phyloP scores from a whole-genome alignment of 2,329 filamentous ascomycete species.

The Fusarium redolens region DNA sequence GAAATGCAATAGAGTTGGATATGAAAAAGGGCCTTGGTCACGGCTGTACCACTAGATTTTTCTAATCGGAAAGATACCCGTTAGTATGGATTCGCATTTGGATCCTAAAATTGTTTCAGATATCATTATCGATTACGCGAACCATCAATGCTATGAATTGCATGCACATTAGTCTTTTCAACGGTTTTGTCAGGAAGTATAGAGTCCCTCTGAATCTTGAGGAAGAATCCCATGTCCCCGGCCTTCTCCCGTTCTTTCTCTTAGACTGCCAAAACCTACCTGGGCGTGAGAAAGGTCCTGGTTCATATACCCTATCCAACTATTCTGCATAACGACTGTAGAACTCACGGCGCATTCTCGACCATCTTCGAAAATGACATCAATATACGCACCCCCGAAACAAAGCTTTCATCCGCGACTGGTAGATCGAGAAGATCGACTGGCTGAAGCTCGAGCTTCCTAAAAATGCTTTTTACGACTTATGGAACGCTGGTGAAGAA shows the following conservation, averaged over 20 bases:
- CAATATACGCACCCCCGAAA: not conserved
- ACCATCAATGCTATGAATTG: not conserved
- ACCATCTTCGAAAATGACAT: not conserved
- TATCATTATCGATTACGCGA: not conserved
- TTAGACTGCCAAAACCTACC: too few relatives aligned
- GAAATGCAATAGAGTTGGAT: not conserved
- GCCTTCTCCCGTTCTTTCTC: too few relatives aligned
- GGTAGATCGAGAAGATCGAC: not conserved
- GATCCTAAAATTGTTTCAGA: not conserved
- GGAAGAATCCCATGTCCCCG: too few relatives aligned
- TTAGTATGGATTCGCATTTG: not conserved
- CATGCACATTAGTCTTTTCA: not conserved
- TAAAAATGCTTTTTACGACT: not conserved
- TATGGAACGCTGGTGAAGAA: not conserved
- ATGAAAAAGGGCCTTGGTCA: not conserved
- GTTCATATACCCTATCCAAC: too few relatives aligned
- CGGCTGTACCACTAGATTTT: slow-evolving; percentile 1
- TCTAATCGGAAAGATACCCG: slow-evolving; percentile 4
- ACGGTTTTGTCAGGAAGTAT: not conserved
- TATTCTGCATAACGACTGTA: not conserved
- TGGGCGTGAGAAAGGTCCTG: too few relatives aligned
- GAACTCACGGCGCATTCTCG: not conserved
- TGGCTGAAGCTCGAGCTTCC: not conserved
- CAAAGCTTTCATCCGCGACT: not conserved
- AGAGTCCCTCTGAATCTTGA: too few relatives aligned